Conservation (phyloP, 164 flowering plant genomes). For the Houttuynia cordata region DNA sequence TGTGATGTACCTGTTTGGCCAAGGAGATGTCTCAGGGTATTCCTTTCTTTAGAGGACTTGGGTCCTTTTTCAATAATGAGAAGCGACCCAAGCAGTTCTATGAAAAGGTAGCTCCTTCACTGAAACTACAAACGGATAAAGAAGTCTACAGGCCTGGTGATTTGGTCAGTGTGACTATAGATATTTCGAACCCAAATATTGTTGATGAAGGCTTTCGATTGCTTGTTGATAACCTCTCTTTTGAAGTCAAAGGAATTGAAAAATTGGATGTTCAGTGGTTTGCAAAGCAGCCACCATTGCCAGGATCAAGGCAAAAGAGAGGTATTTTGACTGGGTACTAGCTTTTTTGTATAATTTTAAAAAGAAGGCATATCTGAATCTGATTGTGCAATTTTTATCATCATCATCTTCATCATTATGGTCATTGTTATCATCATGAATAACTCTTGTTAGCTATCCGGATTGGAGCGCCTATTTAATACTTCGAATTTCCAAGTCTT, state of each 20-base stretch:
- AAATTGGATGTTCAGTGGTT: conserved; percentile 90
- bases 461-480: too few relatives aligned
- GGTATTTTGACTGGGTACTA: conserved; percentile 24
- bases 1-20: not conserved
- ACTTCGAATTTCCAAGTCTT: not conserved
- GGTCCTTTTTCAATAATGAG: conserved; percentile 13
- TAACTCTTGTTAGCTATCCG: too few relatives aligned
- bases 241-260: conserved; percentile 79
- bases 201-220: conserved; percentile 25
- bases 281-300: conserved; percentile 44
- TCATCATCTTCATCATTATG: not conserved
- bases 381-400: not conserved
- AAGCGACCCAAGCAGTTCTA: conserved; percentile 2
- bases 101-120: conserved; percentile 22
- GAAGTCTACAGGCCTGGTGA: conserved; percentile 87
- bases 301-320: conserved; percentile 59
- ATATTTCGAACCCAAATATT: conserved; percentile 25
- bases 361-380: not conserved
- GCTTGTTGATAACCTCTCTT: conserved; percentile 49
- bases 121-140: conserved; percentile 52
- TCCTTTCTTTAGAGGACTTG: conserved; percentile 47
- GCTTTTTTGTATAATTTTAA: not conserved
- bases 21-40: conserved; percentile 31
- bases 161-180: conserved; percentile 39
- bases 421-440: too few relatives aligned